These are phyloP conservation scores for Cyberlindnera euphorbiiphila DNA, from an alignment of 805 yeast species.

Conservation along the genomic window DNA sequence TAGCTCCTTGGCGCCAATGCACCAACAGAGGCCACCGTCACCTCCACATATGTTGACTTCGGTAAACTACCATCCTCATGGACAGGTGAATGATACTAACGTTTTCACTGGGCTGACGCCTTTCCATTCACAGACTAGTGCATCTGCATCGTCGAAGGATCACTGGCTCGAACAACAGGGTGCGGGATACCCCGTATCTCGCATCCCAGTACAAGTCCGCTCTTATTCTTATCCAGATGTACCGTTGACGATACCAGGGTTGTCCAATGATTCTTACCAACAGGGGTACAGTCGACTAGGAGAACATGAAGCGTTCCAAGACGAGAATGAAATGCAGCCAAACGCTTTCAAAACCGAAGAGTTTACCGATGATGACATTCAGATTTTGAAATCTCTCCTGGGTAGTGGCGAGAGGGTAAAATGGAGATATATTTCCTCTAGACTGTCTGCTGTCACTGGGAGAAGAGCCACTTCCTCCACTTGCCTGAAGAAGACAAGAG, in stretches of 20 bases:
- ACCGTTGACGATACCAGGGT: neutral
- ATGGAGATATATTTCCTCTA: constrained; percentile 52
- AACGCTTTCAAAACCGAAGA: constrained; percentile 10
- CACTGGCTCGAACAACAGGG: neutral
- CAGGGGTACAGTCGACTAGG: neutral
- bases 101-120: too few species aligned
- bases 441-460: constrained; percentile 35
- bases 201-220: neutral
- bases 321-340: neutral
- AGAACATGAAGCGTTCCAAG: neutral
- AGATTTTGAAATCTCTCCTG: constrained; percentile 43
- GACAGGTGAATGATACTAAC: too few species aligned
- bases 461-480: constrained; percentile 43
- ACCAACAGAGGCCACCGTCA: neutral
- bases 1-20: neutral
- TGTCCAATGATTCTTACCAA: neutral
- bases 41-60: neutral
- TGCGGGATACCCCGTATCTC: neutral
- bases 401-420: constrained; percentile 52
- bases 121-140: neutral
- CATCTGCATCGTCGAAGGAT: neutral
- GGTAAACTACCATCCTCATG: neutral
- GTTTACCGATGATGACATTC: constrained; percentile 39
- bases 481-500: constrained; percentile 52
- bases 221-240: constrained; percentile 4